Evolutionary conservation across 331 rosid genomes (phyloP).

Genomic region (Pyracantha coccinea): DNA sequence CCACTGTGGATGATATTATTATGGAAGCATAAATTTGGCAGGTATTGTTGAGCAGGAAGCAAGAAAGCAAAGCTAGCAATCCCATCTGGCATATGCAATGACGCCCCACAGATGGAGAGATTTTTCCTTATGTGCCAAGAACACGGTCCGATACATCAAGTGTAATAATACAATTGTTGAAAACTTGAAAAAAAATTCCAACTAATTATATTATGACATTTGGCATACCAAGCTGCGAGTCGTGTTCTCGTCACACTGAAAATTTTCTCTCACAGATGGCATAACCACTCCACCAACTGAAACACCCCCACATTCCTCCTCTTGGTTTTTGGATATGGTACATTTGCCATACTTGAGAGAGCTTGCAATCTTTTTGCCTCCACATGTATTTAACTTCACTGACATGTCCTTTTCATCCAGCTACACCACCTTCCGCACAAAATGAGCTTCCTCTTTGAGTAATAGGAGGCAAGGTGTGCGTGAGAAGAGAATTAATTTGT

Average conservation of each 20-base stretch:
- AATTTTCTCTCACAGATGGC: no score
- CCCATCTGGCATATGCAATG: conserved; percentile 1
- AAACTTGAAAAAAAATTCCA: no score
- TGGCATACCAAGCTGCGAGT: no score
- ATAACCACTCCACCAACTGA: conserved; percentile 44
- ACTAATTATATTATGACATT: no score
- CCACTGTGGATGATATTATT: no score
- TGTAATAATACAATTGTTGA: no score
- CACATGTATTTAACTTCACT: conserved; percentile 18
- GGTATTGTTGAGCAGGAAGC: conserved; percentile 1
- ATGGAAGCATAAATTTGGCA: neutral
- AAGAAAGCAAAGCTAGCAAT: neutral
- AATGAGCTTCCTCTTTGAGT: neutral
- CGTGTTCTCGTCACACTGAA: no score
- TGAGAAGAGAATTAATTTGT: neutral
- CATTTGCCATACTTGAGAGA: neutral
- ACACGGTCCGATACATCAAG: neutral
- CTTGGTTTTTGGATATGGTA: neutral
- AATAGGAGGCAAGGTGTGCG: neutral
- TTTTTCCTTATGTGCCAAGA: neutral
- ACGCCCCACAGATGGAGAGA: conserved; percentile 10
- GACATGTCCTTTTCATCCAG: conserved; percentile 38
- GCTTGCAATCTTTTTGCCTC: conserved; percentile 17
- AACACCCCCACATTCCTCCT: conserved; percentile 5
- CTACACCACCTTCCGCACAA: conserved; percentile 9